phyloP scores from a whole-genome alignment of 1,284 basidiomycete genomes.

The Naganishia liquefaciens region DNA sequence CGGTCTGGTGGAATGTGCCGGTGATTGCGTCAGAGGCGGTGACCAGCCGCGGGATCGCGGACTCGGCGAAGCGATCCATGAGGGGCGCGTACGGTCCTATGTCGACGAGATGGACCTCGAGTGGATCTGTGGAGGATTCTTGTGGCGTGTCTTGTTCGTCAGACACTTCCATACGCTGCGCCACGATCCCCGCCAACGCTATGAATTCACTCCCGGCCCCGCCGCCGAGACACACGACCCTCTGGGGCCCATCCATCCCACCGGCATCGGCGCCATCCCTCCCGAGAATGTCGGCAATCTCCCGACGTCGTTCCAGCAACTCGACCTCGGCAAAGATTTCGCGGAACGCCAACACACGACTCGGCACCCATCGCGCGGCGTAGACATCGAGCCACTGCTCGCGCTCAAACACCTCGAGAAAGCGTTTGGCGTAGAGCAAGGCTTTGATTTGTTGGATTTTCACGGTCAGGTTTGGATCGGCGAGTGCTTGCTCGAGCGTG shows the following conservation, averaged over 20 bases:
- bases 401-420: constrained; percentile 51
- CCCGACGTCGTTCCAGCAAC: constrained; percentile 36
- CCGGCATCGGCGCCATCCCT: constrained; percentile 26
- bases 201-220: constrained; percentile 55
- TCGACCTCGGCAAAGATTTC: constrained; percentile 51
- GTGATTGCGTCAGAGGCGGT: constrained; percentile 6
- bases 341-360: constrained; percentile 51
- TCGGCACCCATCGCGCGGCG: constrained; percentile 55
- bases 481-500: constrained; percentile 38
- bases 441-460: constrained; percentile 50
- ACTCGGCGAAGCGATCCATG: constrained; percentile 12
- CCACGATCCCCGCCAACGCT: constrained; percentile 47
- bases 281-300: constrained; percentile 25
- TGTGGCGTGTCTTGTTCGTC: not conserved
- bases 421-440: constrained; percentile 49
- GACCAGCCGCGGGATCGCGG: constrained; percentile 8
- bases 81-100: constrained; percentile 30
- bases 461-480: constrained; percentile 38
- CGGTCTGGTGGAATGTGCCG: constrained; percentile 26
- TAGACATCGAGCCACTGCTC: constrained; percentile 49
- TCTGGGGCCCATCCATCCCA: constrained; percentile 9
- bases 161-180: constrained; percentile 27
- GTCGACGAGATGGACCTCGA: constrained; percentile 24
- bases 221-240: constrained; percentile 52
- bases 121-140: not conserved